These are phyloP conservation scores for Suillus plorans DNA, from an alignment of 768 basidiomycete species.

Conservation along the genomic window DNA sequence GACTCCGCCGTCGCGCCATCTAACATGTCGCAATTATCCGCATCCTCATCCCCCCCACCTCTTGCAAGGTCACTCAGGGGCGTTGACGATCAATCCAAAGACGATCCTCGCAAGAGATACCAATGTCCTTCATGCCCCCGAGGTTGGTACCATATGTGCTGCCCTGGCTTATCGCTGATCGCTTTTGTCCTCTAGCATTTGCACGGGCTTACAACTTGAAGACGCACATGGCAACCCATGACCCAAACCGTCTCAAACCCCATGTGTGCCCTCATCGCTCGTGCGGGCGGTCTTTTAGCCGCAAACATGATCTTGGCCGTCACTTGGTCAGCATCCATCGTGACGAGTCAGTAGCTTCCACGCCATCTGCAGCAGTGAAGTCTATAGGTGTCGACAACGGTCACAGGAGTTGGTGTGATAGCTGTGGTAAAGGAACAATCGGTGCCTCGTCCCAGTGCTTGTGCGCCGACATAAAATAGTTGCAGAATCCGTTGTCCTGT, in stretches of 20 bases:
- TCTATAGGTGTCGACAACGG: conserved; percentile 71
- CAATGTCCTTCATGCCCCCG: conserved; percentile 73
- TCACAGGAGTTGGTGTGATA: conserved; percentile 67
- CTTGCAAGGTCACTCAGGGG: conserved; percentile 36
- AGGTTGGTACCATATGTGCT: conserved; percentile 40
- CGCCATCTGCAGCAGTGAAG: conserved; percentile 39
- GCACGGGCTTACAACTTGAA: conserved; percentile 94
- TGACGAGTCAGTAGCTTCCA: conserved; percentile 53
- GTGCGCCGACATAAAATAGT: conserved; percentile 67
- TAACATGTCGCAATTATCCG: conserved; percentile 50
- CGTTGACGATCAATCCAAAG: conserved; percentile 45
- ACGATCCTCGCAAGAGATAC: conserved; percentile 77
- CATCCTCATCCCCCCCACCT: conserved; percentile 42
- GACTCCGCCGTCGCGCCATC: conserved; percentile 57
- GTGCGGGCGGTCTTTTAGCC: conserved; percentile 89
- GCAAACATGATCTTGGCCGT: conserved; percentile 91
- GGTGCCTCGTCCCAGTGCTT: conserved; percentile 55
- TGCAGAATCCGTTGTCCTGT: conserved; percentile 6
- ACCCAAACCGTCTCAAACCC: conserved; percentile 88
- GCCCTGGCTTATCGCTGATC: conserved; percentile 1
- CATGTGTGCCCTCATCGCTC: conserved; percentile 83
- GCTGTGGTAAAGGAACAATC: conserved; percentile 69
- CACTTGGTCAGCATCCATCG: conserved; percentile 87
- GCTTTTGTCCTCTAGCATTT: conserved; percentile 55
- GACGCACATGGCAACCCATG: conserved; percentile 93